Base-by-base conservation (phyloP, 768 basidiomycete genomes). In the Lentinula edodes region DNA sequence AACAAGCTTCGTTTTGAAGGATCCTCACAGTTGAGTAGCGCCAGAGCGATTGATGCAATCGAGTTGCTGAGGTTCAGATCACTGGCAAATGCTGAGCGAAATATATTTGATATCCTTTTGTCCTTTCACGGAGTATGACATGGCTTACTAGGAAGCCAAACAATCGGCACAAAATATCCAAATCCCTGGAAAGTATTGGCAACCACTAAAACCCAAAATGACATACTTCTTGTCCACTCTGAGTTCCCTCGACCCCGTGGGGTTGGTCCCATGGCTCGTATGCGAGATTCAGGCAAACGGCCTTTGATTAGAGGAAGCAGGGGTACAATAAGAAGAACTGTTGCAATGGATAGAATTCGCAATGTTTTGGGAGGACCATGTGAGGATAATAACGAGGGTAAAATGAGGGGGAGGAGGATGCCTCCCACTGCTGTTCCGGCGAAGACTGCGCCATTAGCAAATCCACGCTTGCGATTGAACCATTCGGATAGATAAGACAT, bases 391-490 rank as follows among this genome's bases (percentile, higher is more conserved):
- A 75, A 62, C n/a, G n/a, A n/a, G n/a, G n/a, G n/a, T n/a, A n/a
- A n/a, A n/a, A n/a, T n/a, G n/a, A n/a, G n/a, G n/a, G n/a, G n/a
- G n/a, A n/a, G n/a, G n/a, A n/a, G n/a, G n/a, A n/a, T n/a, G n/a
- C n/a, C n/a, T n/a, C n/a, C n/a, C n/a, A n/a, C n/a, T n/a, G n/a
- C n/a, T n/a, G n/a, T n/a, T n/a, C n/a, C n/a, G n/a, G n/a, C n/a
- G n/a, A n/a, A n/a, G n/a, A n/a, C n/a, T n/a, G n/a, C n/a, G n/a
- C n/a, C n/a, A n/a, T n/a, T n/a, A n/a, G n/a, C n/a, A n/a, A n/a
- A n/a, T n/a, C 72, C 73, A 15, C 72, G 65, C 1, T 68, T 67
- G n/a, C 64, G 52, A 23, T 68, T 68, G 62, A 75, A 74, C 71
- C 74, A 73, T 60, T 74, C 72, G 16, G 70, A 66, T 53, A 73